phyloP scores from a whole-genome alignment of 371 early-diverging fungal genomes.

The Sporodiniella umbellata region DNA sequence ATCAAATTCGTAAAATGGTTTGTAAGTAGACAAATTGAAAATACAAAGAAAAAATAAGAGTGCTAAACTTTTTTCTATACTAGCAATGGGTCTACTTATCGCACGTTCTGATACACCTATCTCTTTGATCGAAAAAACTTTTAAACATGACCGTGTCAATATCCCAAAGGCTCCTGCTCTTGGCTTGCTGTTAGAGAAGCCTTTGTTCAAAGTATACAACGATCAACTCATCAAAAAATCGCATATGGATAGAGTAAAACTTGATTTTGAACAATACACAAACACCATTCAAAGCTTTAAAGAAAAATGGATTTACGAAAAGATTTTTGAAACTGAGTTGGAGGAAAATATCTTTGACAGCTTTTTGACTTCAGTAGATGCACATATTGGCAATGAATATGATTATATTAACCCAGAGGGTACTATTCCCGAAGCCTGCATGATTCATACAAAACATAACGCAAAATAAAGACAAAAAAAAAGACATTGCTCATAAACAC shows the following conservation, averaged over 20 bases:
- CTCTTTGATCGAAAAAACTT: constrained; percentile 64
- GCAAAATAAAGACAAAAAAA: constrained; percentile 1
- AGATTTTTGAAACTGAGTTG: constrained; percentile 74
- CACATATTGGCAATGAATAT: constrained; percentile 33
- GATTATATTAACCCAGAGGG: constrained; percentile 42
- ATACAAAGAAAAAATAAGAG: not conserved
- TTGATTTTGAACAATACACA: constrained; percentile 2
- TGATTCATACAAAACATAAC: constrained; percentile 21
- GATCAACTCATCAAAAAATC: constrained; percentile 44
- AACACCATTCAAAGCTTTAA: constrained; percentile 80
- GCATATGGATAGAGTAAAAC: constrained; percentile 16
- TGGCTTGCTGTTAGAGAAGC: constrained; percentile 88
- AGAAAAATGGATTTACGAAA: constrained; percentile 75
- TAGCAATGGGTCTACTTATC: constrained; percentile 74
- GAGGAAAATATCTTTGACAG: constrained; percentile 56
- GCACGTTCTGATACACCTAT: constrained; percentile 73
- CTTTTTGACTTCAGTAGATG: constrained; percentile 65
- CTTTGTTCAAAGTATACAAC: constrained; percentile 72
- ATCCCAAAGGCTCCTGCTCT: constrained; percentile 98
- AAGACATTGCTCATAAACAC: too few species aligned
- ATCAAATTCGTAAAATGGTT: constrained; percentile 99
- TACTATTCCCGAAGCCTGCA: constrained; percentile 25
- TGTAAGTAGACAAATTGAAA: constrained; percentile 38
- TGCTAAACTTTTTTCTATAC: not conserved
- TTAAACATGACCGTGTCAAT: constrained; percentile 73